Percentiles rank a stretch among this genome's conserved stretches.
phyloP scores from a whole-genome alignment of 257 asterid species.

The Solanum acaule region DNA sequence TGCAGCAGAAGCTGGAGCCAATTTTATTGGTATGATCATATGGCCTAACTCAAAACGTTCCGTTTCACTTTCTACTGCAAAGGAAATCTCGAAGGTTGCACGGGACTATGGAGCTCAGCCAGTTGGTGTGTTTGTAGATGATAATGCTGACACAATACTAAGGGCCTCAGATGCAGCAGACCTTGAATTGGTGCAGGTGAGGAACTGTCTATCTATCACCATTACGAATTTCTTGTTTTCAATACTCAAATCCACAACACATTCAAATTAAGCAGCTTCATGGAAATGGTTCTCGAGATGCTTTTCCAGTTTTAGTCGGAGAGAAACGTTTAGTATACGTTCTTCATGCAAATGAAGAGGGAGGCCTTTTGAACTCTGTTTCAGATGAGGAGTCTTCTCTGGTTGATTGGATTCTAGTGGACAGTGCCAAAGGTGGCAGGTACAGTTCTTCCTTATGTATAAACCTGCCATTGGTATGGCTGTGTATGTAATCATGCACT shows the following conservation, averaged over 20 bases:
- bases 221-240: slow-evolving; percentile 1
- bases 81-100: slow-evolving; percentile 76
- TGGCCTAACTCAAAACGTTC: slow-evolving; percentile 97
- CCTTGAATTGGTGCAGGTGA: slow-evolving; percentile 89
- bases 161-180: slow-evolving; percentile 57
- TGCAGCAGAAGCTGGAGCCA: slow-evolving; percentile 96
- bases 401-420: slow-evolving; percentile 94
- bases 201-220: neutral
- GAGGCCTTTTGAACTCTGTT: slow-evolving; percentile 61
- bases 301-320: slow-evolving; percentile 44
- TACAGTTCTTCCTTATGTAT: slow-evolving; percentile 3
- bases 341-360: slow-evolving; percentile 77
- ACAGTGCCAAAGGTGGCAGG: slow-evolving; percentile 98
- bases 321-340: slow-evolving; percentile 59
- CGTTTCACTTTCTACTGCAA: slow-evolving; percentile 61
- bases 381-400: slow-evolving; percentile 63
- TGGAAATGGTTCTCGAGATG: slow-evolving; percentile 74
- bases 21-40: slow-evolving; percentile 85
- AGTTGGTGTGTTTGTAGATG: slow-evolving; percentile 95
- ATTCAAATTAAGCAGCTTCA: slow-evolving; percentile 58
- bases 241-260: neutral
- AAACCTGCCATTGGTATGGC: neutral
- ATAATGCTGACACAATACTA: slow-evolving; percentile 64
- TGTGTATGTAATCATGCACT: neutral
- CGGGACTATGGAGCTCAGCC: slow-evolving; percentile 70